Conservation (phyloP, 2,329 filamentous ascomycete species). For the Botrytis deweyae region DNA sequence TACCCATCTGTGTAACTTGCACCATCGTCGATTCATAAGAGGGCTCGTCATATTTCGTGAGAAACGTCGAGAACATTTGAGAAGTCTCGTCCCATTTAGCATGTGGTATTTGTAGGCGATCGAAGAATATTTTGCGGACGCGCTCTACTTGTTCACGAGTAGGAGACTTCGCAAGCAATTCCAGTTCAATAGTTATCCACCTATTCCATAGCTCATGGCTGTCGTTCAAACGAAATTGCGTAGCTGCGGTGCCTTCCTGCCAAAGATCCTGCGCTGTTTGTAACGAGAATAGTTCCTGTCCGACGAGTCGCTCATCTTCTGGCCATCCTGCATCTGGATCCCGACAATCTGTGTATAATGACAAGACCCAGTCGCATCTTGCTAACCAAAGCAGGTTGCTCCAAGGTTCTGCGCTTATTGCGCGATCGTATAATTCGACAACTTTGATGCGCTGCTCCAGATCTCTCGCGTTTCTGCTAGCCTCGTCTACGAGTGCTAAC, state of each 20-base stretch:
- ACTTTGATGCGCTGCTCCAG: constrained; percentile 67
- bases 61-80: constrained; percentile 70
- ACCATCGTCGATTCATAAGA: constrained; percentile 75
- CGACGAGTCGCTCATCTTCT: constrained; percentile 67
- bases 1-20: constrained; percentile 61
- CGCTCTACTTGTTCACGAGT: constrained; percentile 59
- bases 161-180: constrained; percentile 59
- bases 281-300: constrained; percentile 69
- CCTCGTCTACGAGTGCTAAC: constrained; percentile 74
- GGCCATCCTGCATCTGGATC: constrained; percentile 56
- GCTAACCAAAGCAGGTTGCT: constrained; percentile 73
- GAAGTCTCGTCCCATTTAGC: constrained; percentile 73
- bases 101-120: constrained; percentile 72
- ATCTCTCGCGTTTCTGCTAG: constrained; percentile 58
- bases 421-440: constrained; percentile 70
- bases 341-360: constrained; percentile 65
- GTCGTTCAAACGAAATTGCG: constrained; percentile 72
- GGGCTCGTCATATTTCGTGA: constrained; percentile 68
- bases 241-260: constrained; percentile 68
- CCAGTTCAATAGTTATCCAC: constrained; percentile 70
- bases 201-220: constrained; percentile 79
- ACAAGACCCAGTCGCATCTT: constrained; percentile 77
- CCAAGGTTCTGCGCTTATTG: constrained; percentile 68
- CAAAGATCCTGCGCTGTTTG: constrained; percentile 66
- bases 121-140: constrained; percentile 67